phyloP scores from a whole-genome alignment of 2,329 filamentous ascomycete genomes.

The Colletotrichum sp. region DNA sequence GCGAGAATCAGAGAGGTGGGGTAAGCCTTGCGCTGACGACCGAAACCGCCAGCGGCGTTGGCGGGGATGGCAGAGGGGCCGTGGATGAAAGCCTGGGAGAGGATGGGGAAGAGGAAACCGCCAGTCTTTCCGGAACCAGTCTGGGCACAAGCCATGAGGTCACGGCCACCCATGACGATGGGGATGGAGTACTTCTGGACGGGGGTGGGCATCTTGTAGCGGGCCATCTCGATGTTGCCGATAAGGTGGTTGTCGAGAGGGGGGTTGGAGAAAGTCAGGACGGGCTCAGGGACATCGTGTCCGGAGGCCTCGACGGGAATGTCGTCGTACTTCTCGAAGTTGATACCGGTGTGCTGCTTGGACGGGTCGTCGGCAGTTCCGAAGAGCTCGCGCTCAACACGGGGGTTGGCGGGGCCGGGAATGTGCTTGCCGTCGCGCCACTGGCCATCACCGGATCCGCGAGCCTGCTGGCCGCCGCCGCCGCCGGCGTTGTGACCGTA shows the following conservation, averaged over 20 bases:
- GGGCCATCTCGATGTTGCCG: slow-evolving; percentile 89
- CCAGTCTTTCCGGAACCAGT: slow-evolving; percentile 99
- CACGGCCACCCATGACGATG: slow-evolving; percentile 96
- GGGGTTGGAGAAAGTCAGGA: slow-evolving; percentile 89
- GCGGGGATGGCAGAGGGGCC: slow-evolving; percentile 77
- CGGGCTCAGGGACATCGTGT: slow-evolving; percentile 89
- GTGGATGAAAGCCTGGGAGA: slow-evolving; percentile 94
- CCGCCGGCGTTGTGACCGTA: slow-evolving; percentile 46
- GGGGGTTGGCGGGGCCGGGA: slow-evolving; percentile 84
- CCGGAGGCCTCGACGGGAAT: slow-evolving; percentile 98
- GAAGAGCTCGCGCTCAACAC: slow-evolving; percentile 94
- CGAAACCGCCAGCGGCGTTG: slow-evolving; percentile 70
- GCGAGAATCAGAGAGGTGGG: slow-evolving; percentile 95
- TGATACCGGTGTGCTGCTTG: slow-evolving; percentile 98
- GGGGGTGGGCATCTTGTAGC: slow-evolving; percentile 94
- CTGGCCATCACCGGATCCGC: slow-evolving; percentile 91
- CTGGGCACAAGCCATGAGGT: slow-evolving; percentile 99
- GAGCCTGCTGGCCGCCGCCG: slow-evolving; percentile 61
- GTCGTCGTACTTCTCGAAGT: slow-evolving; percentile 99
- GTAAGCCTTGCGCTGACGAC: slow-evolving; percentile 96
- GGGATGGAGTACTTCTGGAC: slow-evolving; percentile 99
- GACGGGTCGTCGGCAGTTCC: slow-evolving; percentile 88
- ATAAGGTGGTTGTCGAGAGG: slow-evolving; percentile 94
- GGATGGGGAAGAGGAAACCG: slow-evolving; percentile 98
- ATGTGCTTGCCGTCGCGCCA: slow-evolving; percentile 98